Conservation (phyloP, 108 stramenopile species). For the Cyclostephanos tholiformis region DNA sequence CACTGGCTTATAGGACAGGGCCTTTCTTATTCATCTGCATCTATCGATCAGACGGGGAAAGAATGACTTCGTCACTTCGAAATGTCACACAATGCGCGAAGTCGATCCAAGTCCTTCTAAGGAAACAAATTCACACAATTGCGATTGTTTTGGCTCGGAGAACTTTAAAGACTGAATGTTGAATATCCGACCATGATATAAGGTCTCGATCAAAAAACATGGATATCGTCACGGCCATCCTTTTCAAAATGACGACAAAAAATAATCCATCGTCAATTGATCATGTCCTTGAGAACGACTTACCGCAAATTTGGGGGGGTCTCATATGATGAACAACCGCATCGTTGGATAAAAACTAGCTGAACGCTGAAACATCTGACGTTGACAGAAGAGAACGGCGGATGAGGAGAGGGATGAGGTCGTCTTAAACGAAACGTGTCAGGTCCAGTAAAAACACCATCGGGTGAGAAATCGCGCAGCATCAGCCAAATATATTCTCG, state of each 20-base stretch:
- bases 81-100: not conserved
- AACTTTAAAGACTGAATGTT: slow-evolving; percentile 56
- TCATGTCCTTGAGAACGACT: not conserved
- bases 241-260: not conserved
- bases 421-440: not conserved
- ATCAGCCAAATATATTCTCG: slow-evolving; percentile 39
- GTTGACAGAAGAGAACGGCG: not conserved
- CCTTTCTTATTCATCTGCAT: slow-evolving; percentile 81
- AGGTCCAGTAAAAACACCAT: not conserved
- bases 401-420: not conserved
- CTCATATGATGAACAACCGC: not conserved
- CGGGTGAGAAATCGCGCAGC: slow-evolving; percentile 1
- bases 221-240: slow-evolving; percentile 35
- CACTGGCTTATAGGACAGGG: slow-evolving; percentile 91
- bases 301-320: not conserved
- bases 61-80: slow-evolving; percentile 87
- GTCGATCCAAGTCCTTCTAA: not conserved
- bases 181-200: slow-evolving; percentile 46
- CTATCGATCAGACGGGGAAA: slow-evolving; percentile 93
- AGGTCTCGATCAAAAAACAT: slow-evolving; percentile 45
- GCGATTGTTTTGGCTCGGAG: slow-evolving; percentile 35
- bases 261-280: not conserved
- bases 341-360: not conserved
- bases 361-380: not conserved
- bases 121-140: not conserved